Evolutionary conservation across 768 basidiomycete species (phyloP).

Genomic region (Hortiboletus campestris): DNA sequence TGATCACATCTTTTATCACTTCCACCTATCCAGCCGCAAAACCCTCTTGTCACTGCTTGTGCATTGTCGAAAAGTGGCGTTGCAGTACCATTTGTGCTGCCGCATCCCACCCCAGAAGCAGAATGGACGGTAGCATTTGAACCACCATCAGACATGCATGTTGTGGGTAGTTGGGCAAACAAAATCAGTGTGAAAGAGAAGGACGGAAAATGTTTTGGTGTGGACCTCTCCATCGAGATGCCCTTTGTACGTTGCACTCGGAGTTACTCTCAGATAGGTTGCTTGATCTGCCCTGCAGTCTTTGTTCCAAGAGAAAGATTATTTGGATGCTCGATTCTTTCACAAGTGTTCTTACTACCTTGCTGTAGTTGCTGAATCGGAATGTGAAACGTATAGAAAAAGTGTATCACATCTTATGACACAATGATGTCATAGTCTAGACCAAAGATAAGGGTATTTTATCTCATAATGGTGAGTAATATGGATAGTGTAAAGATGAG

Average conservation of each 20-base stretch:
- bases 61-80: conserved; percentile 52
- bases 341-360: conserved; percentile 92
- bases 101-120: conserved; percentile 70
- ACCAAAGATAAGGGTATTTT: too few relatives aligned
- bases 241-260: conserved; percentile 57
- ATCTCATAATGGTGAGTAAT: too few relatives aligned
- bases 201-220: conserved; percentile 60
- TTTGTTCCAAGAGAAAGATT: conserved; percentile 96
- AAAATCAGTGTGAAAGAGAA: conserved; percentile 70
- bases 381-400: too few relatives aligned
- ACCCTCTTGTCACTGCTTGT: conserved; percentile 66
- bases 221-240: conserved; percentile 88
- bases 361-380: conserved; percentile 67
- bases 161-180: conserved; percentile 88
- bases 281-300: conserved; percentile 35
- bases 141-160: conserved; percentile 69
- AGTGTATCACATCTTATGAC: too few relatives aligned
- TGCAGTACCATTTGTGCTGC: conserved; percentile 65
- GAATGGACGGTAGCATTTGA: conserved; percentile 90
- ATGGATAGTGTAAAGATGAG: too few relatives aligned
- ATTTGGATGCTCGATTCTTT: conserved; percentile 84
- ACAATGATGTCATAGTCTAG: too few relatives aligned
- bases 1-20: conserved; percentile 64
- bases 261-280: background rate
- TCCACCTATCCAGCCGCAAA: conserved; percentile 52